Conservation (phyloP, 2,329 filamentous ascomycete genomes). For the Ceratocystis variospora region DNA sequence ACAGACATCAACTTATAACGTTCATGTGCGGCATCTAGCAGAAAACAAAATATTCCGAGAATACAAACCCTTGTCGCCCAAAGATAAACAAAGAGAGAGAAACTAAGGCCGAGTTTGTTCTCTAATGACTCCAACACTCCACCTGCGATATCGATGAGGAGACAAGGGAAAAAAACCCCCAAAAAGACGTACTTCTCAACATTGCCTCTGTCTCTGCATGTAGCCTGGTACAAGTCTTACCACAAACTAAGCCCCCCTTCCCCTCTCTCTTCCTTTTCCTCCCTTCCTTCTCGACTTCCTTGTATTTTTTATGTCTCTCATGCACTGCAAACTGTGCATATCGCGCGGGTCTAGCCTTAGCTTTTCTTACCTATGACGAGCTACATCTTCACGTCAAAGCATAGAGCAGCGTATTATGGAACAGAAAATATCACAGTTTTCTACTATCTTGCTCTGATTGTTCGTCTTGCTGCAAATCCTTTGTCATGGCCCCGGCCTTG, state of each 20-base stretch:
- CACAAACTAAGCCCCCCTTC: too few species aligned
- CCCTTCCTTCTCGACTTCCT: background rate
- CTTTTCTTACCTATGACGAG: conserved; percentile 3
- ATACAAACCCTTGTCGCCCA: background rate
- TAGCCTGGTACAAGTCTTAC: background rate
- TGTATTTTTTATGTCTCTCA: background rate
- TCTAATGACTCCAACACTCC: background rate
- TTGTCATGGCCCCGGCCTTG: background rate
- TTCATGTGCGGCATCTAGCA: background rate
- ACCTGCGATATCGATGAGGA: background rate
- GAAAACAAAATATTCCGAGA: background rate
- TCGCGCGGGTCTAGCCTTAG: background rate
- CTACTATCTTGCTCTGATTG: background rate
- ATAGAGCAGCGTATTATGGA: background rate
- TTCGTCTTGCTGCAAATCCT: background rate
- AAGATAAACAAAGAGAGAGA: background rate
- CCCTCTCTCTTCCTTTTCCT: background rate
- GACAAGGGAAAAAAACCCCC: background rate
- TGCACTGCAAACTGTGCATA: background rate
- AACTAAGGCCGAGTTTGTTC: too few species aligned
- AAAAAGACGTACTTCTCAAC: background rate
- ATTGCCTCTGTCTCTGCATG: background rate
- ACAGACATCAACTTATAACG: background rate
- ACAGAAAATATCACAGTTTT: background rate
- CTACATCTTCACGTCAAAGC: conserved; percentile 2